Base-by-base conservation (phyloP, 2,329 filamentous ascomycete genomes). In the Penicillium sumatraense region DNA sequence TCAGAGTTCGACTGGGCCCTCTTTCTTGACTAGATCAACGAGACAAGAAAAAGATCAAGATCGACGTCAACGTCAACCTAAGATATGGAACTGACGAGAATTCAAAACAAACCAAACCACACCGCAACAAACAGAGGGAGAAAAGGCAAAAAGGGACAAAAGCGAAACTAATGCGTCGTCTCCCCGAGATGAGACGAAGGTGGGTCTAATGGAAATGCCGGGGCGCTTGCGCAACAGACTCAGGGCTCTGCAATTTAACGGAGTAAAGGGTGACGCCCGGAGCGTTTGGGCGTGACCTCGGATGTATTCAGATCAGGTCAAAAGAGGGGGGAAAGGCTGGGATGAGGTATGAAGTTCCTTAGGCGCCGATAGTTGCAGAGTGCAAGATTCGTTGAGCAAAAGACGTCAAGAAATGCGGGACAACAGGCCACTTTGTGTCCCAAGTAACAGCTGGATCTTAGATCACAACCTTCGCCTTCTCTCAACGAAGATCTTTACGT, bases 171-270 rank as follows among this genome's bases (percentile, higher is more conserved):
- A 55, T 38, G 55, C 48, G 55, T 35, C 35, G 18, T 52, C 55
- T 53, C 51, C 51, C 56, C 59, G 48, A 65, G 59, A 65, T 61
- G 64, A 64, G 63, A 59, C 60, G 57, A 52, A 49, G 55, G 66
- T 68, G 67, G 68, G 66, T 67, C 66, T 68, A 51, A 58, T 61
- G 56, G 57, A 66, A 61, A 56, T 57, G 57, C 64, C 65, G 58
- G 60, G 61, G 66, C 62, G 65, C 63, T 63, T 69, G 60, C 60
- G 57, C 58, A 63, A 63, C 62, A 63, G 59, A 56, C 53, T 55
- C 62, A 62, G 60, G 64, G 58, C 60, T 60, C 53, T 62, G 60
- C 59, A 57, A 60, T 61, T 58, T 63, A 64, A 60, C 56, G 49
- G 55, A 61, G 54, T 54, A 57, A 67, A 63, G 56, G 62, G 54